Evolutionary conservation across 257 asterid species (phyloP).

Genomic region (Solanum sitiens): DNA sequence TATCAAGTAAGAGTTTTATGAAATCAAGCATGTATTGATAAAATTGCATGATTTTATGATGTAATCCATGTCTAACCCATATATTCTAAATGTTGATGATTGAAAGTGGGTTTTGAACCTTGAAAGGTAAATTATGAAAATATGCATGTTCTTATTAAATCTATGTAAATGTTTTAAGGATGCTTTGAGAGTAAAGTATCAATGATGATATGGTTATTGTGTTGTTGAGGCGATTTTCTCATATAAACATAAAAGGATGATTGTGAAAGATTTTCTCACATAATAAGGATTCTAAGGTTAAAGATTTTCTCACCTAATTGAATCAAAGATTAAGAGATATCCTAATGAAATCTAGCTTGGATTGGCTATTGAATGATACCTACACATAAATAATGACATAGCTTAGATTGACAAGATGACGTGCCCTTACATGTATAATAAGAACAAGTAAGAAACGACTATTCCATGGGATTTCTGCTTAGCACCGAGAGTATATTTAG

Average conservation of each 20-base stretch:
- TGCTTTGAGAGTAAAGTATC: background rate
- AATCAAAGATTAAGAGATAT: too few relatives aligned
- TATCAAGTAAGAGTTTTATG: background rate
- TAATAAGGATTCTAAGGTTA: too few relatives aligned
- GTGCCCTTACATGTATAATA: background rate
- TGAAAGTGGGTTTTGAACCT: background rate
- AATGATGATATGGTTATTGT: background rate
- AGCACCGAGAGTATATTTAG: background rate
- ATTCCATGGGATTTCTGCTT: background rate
- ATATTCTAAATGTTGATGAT: background rate
- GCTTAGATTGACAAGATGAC: background rate
- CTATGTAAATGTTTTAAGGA: background rate
- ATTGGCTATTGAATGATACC: too few relatives aligned
- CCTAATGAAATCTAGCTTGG: too few relatives aligned
- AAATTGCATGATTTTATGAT: background rate
- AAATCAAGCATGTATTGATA: background rate
- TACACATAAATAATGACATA: background rate
- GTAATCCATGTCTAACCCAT: background rate
- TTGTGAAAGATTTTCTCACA: too few relatives aligned
- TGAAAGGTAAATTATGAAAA: background rate
- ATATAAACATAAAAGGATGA: too few relatives aligned
- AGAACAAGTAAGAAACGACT: background rate
- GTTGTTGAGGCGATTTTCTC: background rate
- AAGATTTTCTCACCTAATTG: too few relatives aligned
- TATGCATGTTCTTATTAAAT: background rate